A percentile compares a stretch with the other conserved stretches of the same genome.
phyloP scores from a whole-genome alignment of 305 asterid genomes.

The Solanum hybrid region DNA sequence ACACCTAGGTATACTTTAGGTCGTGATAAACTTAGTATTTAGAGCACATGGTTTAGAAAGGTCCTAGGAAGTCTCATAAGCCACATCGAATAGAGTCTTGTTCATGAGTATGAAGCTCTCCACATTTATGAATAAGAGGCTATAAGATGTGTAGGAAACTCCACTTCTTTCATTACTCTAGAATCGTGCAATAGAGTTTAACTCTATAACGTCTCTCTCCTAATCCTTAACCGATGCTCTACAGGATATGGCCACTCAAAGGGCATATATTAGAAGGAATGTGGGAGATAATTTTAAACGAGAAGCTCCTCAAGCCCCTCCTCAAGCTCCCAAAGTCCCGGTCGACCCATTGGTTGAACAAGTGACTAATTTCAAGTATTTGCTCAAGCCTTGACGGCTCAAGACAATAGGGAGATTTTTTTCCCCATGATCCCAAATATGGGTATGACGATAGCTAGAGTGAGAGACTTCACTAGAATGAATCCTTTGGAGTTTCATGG shows the following conservation, averaged over 20 bases:
- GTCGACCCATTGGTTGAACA: not conserved
- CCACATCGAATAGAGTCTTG: not conserved
- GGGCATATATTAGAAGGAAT: not conserved
- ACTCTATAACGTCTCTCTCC: not conserved
- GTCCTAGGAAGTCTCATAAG: not conserved
- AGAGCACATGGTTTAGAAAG: not conserved
- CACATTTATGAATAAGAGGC: not conserved
- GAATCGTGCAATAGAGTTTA: not conserved
- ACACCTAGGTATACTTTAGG: not conserved
- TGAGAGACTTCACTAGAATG: not conserved
- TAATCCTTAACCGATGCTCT: not conserved
- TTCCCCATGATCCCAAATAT: not conserved
- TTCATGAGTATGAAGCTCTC: not conserved
- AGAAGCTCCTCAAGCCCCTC: not conserved
- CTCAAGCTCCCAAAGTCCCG: not conserved
- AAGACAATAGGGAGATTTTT: too few relatives aligned
- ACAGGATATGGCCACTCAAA: not conserved
- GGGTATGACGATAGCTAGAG: not conserved
- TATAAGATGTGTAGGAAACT: not conserved
- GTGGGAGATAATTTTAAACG: not conserved
- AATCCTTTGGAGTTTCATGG: not conserved
- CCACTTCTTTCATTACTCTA: not conserved
- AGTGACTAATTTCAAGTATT: not conserved
- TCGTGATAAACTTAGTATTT: too few relatives aligned
- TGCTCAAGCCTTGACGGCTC: not conserved